A percentile compares a stretch with the other conserved stretches of the same genome.
Evolutionary conservation across 768 basidiomycete genomes (phyloP).

Genomic region (Boletus patriciae): DNA sequence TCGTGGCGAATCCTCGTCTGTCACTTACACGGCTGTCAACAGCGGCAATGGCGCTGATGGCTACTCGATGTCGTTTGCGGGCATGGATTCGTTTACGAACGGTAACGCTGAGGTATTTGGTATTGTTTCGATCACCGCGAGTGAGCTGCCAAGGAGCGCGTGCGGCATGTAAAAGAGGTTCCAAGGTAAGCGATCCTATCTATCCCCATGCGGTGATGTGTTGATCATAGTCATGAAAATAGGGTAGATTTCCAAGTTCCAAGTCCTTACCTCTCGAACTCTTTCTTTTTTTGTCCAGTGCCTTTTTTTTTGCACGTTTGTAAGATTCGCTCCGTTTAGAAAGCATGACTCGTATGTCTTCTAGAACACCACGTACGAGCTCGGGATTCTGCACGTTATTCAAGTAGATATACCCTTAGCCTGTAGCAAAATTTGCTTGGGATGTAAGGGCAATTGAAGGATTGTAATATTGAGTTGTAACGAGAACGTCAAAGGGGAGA

Average conservation of each 20-base stretch:
- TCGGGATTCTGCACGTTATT: neutral
- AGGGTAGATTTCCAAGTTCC: neutral
- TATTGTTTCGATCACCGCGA: conserved; percentile 24
- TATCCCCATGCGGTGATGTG: too few relatives aligned
- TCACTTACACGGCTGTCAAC: too few relatives aligned
- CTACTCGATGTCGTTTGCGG: conserved; percentile 38
- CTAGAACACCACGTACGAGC: neutral
- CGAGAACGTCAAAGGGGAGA: too few relatives aligned
- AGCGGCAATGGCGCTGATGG: conserved; percentile 11
- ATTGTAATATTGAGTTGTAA: too few relatives aligned
- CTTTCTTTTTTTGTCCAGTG: neutral
- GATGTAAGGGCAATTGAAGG: too few relatives aligned
- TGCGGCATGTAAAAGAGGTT: conserved; percentile 6
- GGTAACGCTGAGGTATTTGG: conserved; percentile 33
- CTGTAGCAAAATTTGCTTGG: too few relatives aligned
- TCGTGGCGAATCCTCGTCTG: too few relatives aligned
- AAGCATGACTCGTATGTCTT: neutral
- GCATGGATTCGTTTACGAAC: conserved; percentile 39
- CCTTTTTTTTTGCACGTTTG: neutral
- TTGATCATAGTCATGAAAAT: neutral
- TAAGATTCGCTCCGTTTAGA: neutral
- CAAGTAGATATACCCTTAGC: too few relatives aligned
- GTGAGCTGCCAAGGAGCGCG: conserved; percentile 8
- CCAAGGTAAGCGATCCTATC: neutral
- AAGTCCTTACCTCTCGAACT: neutral